Conservation (phyloP, 2,329 filamentous ascomycete genomes). For the Atkinsonella hypoxylon region DNA sequence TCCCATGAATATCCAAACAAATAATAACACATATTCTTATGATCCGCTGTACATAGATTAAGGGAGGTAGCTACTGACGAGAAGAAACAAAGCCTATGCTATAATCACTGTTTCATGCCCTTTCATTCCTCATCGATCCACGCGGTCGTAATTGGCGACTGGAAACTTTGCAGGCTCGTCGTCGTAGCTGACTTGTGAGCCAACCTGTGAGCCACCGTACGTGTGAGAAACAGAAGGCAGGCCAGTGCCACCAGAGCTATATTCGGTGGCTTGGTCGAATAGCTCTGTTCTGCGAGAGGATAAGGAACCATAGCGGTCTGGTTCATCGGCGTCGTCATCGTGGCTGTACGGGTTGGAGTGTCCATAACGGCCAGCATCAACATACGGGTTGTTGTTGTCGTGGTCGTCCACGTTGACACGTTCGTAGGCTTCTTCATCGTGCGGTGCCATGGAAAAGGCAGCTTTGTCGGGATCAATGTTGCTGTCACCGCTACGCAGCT, state of each 20-base stretch:
- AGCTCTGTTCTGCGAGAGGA: conserved; percentile 27
- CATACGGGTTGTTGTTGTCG: conserved; percentile 25
- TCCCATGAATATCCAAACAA: neutral
- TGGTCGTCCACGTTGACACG: conserved; percentile 47
- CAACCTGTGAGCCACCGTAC: conserved; percentile 26
- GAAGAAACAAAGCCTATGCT: neutral
- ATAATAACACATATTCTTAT: neutral
- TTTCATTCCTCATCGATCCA: conserved; percentile 18
- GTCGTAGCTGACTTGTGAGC: conserved; percentile 30
- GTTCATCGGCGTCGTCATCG: conserved; percentile 26
- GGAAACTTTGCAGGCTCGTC: conserved; percentile 44
- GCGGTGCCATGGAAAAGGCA: conserved; percentile 55
- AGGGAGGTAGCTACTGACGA: too few species aligned
- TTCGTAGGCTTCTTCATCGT: conserved; percentile 54
- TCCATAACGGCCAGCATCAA: conserved; percentile 22
- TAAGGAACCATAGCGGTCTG: conserved; percentile 26
- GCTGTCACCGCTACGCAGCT: conserved; percentile 27
- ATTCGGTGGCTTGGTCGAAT: conserved; percentile 41
- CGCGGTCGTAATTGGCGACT: conserved; percentile 43
- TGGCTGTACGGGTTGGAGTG: conserved; percentile 26
- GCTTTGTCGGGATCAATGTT: conserved; percentile 59
- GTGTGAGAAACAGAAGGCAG: conserved; percentile 13
- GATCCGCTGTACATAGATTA: too few species aligned
- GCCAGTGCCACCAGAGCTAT: conserved; percentile 22
- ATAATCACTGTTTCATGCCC: neutral